Percentiles rank a stretch among this genome's conserved stretches.
These are phyloP conservation scores for Cladophialophora chaetospira DNA, from an alignment of 2,329 filamentous ascomycete species.

Conservation along the genomic window DNA sequence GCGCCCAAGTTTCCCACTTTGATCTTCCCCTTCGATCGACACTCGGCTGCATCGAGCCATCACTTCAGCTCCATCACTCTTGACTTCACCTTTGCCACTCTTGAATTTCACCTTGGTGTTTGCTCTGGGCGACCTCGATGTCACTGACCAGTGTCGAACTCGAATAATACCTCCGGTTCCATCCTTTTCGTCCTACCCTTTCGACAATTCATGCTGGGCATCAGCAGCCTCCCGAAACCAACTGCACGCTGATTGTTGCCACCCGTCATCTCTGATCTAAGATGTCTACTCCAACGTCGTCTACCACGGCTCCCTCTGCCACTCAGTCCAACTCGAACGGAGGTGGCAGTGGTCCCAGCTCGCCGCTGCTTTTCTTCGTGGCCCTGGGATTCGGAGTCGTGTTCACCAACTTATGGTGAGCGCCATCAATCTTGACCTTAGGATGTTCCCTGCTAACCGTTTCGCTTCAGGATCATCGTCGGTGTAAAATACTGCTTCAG, in stretches of 20 bases:
- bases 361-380: conserved; percentile 86
- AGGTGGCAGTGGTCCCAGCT: conserved; percentile 58
- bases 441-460: neutral
- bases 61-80: conserved; percentile 1
- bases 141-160: neutral
- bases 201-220: conserved; percentile 15
- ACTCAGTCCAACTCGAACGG: conserved; percentile 35
- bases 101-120: neutral
- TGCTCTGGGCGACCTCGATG: conserved; percentile 6
- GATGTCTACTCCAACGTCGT: conserved; percentile 22
- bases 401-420: conserved; percentile 97
- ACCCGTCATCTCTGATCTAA: conserved; percentile 18
- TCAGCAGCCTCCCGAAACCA: conserved; percentile 5
- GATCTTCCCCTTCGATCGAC: conserved; percentile 2
- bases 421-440: neutral
- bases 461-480: conserved; percentile 82
- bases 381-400: conserved; percentile 96
- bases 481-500: conserved; percentile 99
- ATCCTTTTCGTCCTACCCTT: too few species aligned
- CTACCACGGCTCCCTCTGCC: conserved; percentile 28
- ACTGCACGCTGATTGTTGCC: conserved; percentile 3
- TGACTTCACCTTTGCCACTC: neutral
- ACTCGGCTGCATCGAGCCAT: neutral
- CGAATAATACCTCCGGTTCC: neutral
- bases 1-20: too few species aligned